Conservation (phyloP, 2,329 filamentous ascomycete species). For the Rutstroemia sp. region DNA sequence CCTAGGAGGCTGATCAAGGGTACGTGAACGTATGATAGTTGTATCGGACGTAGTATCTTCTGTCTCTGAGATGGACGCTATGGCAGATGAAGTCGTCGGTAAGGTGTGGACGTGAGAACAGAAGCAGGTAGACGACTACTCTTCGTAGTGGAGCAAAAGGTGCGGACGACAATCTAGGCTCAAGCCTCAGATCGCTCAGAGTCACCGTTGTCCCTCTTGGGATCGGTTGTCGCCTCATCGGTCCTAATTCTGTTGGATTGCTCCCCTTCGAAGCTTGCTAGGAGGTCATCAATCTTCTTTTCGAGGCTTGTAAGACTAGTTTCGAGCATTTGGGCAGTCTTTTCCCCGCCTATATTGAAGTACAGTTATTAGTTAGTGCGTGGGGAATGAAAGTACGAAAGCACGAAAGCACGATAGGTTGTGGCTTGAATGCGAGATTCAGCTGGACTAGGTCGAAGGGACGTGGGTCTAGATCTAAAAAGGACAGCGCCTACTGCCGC, state of each 20-base stretch:
- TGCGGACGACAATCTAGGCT: too few relatives aligned
- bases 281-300: conserved; percentile 46
- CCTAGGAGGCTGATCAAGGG: too few relatives aligned
- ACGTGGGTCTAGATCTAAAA: background rate
- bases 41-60: too few relatives aligned
- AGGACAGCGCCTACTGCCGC: background rate
- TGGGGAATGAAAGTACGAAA: background rate
- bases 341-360: conserved; percentile 36
- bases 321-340: conserved; percentile 46
- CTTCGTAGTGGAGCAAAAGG: too few relatives aligned
- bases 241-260: conserved; percentile 6
- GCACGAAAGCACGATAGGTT: background rate
- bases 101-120: too few relatives aligned
- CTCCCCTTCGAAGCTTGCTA: conserved; percentile 39
- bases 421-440: background rate
- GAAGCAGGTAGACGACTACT: too few relatives aligned
- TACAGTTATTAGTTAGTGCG: background rate
- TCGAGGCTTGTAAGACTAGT: conserved; percentile 45
- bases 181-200: too few relatives aligned
- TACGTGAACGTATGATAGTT: too few relatives aligned
- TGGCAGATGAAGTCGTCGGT: too few relatives aligned
- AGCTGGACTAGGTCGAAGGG: background rate
- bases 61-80: too few relatives aligned
- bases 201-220: too few relatives aligned
- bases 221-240: background rate